Base-by-base conservation (phyloP, 352 stramenopile genomes). In the Phytopythium litorale region DNA sequence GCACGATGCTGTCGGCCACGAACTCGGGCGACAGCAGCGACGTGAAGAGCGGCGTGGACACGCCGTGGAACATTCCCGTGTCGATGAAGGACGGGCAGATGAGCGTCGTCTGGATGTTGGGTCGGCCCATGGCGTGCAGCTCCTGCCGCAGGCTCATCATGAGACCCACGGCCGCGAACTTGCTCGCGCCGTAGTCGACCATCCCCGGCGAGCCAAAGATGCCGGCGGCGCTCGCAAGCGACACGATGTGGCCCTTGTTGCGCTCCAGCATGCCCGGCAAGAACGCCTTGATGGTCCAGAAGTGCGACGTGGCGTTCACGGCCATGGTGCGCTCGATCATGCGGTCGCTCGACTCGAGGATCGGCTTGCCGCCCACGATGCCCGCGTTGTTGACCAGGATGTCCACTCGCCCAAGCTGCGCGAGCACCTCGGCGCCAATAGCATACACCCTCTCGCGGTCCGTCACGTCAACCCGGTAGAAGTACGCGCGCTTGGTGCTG, bases 51-150 rank as follows among this genome's bases (percentile, higher is more conserved):
- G 72, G 72, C 9, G 75, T 64, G 9, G 38, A 63, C 13, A 85
- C 79, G 9, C 79, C 79, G n/a, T 82, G 63, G 35, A 89, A 89
- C 79, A 89, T 89, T 11, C 79, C 79, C 1, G 75, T 89, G 38
- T 66, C 71, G 67, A 89, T 81, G 56, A 79, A 84, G 12, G 73
- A 75, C n/a, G 79, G 79, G 50, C 77, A 89, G 45, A 84, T 68
- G 32, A 87, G 60, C 12, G 79, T 84, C 42, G 73, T 79, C 49
- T 82, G 75, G 32, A 88, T 70, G 28, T 68, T 65, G 55, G 65
- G 56, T 30, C 71, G 66, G 12, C 67, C 64, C 69, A 80, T 72
- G 21, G 58, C 67, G 7, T 77, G 64, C 32, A 88, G 67, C 58
- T 89, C 79, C 59, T 85, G 67, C 11, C 79, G 67, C 30, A 89